Conservation (phyloP, 169 alveolate species). For the Eimeria sp. region DNA sequence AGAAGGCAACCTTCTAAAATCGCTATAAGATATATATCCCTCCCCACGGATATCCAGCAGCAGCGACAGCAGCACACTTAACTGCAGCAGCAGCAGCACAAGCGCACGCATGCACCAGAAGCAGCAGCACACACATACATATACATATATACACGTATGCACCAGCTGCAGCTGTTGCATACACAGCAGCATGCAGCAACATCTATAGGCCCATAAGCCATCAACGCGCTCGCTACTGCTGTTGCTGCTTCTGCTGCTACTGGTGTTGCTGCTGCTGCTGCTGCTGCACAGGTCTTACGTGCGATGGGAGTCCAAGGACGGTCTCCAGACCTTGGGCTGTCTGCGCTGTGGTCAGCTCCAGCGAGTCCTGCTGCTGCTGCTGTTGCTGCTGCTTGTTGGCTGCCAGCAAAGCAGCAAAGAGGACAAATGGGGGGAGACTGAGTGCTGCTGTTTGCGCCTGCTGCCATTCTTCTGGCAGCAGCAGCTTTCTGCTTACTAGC, state of each 20-base stretch:
- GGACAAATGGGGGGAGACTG: conserved; percentile 46
- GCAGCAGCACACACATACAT: conserved; percentile 20
- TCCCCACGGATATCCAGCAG: conserved; percentile 27
- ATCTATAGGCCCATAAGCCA: neutral
- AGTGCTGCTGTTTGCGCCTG: conserved; percentile 42
- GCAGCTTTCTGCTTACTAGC: conserved; percentile 37
- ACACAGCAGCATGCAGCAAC: neutral
- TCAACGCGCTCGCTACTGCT: neutral
- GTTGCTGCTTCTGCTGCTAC: neutral
- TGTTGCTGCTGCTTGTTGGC: conserved; percentile 51
- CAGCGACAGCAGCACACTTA: neutral
- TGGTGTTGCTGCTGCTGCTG: conserved; percentile 41
- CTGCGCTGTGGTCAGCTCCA: conserved; percentile 27
- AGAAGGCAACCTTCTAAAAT: conserved; percentile 44
- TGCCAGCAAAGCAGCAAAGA: conserved; percentile 58
- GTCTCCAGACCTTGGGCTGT: conserved; percentile 54
- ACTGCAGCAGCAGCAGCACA: conserved; percentile 56
- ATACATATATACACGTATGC: conserved; percentile 31
- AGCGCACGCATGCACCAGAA: conserved; percentile 47
- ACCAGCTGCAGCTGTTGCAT: neutral
- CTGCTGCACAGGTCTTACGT: conserved; percentile 31
- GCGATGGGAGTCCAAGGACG: conserved; percentile 45
- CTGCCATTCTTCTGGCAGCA: conserved; percentile 24
- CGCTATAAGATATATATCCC: neutral
- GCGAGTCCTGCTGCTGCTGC: neutral